A percentile compares a stretch with the other conserved stretches of the same genome.
Evolutionary conservation across 306 rosid genomes (phyloP).

Genomic region (Mimosa bimucronata): DNA sequence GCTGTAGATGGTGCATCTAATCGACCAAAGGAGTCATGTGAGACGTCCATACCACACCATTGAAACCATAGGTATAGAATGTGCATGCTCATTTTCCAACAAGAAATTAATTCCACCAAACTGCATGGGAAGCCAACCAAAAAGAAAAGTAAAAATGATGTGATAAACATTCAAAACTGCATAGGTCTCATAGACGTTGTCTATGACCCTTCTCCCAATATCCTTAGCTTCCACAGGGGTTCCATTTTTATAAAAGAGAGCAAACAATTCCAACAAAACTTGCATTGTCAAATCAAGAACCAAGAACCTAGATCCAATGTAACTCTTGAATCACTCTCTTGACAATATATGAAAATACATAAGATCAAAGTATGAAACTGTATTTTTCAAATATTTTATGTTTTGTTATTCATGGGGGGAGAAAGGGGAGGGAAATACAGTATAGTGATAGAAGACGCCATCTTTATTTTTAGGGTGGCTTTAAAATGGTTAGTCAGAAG

Average conservation of each 20-base stretch:
- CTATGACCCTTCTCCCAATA: constrained; percentile 46
- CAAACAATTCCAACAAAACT: constrained; percentile 41
- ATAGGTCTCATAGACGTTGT: constrained; percentile 40
- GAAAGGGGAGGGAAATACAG: constrained; percentile 11
- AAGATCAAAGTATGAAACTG: too few relatives aligned
- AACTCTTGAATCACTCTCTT: too few relatives aligned
- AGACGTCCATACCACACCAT: constrained; percentile 80
- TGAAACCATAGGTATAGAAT: constrained; percentile 42
- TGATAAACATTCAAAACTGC: constrained; percentile 28
- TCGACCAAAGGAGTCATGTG: constrained; percentile 96
- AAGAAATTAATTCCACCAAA: constrained; percentile 53
- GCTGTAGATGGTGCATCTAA: constrained; percentile 90
- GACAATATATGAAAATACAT: too few relatives aligned
- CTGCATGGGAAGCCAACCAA: constrained; percentile 37
- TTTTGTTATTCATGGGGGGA: not conserved
- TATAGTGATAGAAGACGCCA: constrained; percentile 49
- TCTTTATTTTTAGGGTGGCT: constrained; percentile 32
- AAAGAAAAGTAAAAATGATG: not conserved
- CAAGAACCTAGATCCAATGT: too few relatives aligned
- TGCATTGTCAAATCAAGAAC: not conserved
- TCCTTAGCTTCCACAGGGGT: constrained; percentile 38
- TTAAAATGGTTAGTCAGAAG: constrained; percentile 48
- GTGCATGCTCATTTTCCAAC: constrained; percentile 31
- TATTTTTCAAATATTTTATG: too few relatives aligned
- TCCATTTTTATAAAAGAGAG: constrained; percentile 43